Evolutionary conservation across 768 basidiomycete species (phyloP), one percentile per base, ranked within the genome.

Genomic region (Boletus subparvulus): DNA sequence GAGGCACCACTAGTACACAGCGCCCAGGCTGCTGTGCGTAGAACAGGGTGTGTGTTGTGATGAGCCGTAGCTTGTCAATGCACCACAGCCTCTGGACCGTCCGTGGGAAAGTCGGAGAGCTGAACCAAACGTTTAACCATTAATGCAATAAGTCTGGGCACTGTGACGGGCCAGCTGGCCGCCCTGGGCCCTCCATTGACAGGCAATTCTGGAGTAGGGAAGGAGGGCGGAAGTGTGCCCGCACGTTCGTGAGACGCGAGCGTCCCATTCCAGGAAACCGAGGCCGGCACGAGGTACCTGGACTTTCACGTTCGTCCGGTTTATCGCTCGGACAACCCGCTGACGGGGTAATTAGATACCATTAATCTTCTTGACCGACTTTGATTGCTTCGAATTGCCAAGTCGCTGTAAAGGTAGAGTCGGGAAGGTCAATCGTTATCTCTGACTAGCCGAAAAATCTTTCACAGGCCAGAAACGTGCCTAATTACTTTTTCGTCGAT

Each of bases 381-480:
- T 21, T 21, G 21, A 21, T 33, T 17, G 52, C 48, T 43, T 53
- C 49, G 5, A 16, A 26, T 42, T 14, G 60, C 52, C 47, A 61
- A 41, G 21, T 45, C 49, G 50, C 62, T 52, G 21, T 19, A 63
- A 55, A 54, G 54, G 65, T 54, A 53, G 26, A 41, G 54, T 43
- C 1, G 16, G 50, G 63, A 28, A 30, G 45, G 35, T 33, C 40
- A 33, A 43, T 54, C 36, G 50, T 60, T 68, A 66, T 67, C 63
- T 53, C 33, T 44, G 17, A 13, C 32, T 48, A 56, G 59, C 63
- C 57, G 61, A 58, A 55, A 55, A 57, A 28, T 28, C 50, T 40
- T 65, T 66, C 66, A 54, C 63, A 68, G 54, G 21, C 50, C 37
- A 57, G 64, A 61, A 67, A 67, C 66, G 66, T 69, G 65, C 62